Evolutionary conservation across 768 basidiomycete species (phyloP), one percentile per base, ranked within the genome.

Genomic region (Russula dissimulans): DNA sequence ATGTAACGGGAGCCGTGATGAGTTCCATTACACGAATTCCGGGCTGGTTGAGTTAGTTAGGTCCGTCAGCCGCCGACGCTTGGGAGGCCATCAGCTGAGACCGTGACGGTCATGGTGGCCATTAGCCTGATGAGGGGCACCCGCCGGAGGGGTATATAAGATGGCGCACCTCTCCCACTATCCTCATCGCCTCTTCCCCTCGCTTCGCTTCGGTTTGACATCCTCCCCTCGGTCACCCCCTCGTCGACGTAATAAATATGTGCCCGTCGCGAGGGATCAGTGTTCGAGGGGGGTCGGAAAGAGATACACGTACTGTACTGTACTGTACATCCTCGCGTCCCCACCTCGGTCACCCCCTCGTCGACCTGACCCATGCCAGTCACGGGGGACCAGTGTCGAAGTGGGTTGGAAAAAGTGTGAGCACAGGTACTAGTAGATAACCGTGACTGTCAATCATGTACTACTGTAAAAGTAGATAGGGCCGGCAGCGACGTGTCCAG

Each of bases 401-500:
- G 41, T 32, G 42, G 41, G 56, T 50, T 7, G 56, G 54, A 54
- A 55, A 45, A 17, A 36, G n/a, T 11, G 26, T 0, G 31, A 4
- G 22, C n/a, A 4, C 22, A 9, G 15, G 3, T 2, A 14, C 51
- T 12, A 15, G 17, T 29, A 4, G 31, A 14, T 36, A 10, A 18
- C 17, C 10, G 0, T 38, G 18, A 22, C 3, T 15, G 34, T 29
- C 2, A 15, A 29, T 4, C 1, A 8, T 58, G 15, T 3, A 3
- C 6, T 15, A 3, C 10, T 12, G 41, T 43, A 47, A 2, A 17
- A 36, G 43, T 29, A 14, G 43, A 17, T 50, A n/a, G 34, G 59
- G 59, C 9, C 8, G 6, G 48, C 47, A 32, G 59, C 59, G 59
- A 60, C n/a, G 59, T 17, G 42, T 55, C 42, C 14, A 60, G 59